These are phyloP conservation scores for Avena insularis DNA, from an alignment of 176 grass and related monocot species.

Conservation along the genomic window DNA sequence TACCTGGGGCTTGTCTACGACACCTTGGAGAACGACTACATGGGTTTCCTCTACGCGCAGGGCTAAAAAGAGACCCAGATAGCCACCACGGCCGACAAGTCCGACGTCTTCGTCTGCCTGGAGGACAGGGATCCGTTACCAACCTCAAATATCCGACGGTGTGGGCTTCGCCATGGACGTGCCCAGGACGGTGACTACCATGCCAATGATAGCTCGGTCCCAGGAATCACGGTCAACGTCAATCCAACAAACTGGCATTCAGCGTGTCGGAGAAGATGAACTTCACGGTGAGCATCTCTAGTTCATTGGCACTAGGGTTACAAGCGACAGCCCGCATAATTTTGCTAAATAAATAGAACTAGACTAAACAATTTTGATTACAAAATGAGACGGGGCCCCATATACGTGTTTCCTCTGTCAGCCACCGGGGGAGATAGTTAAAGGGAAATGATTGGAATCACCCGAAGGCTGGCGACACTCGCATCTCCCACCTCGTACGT, in stretches of 20 bases:
- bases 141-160: conserved; percentile 53
- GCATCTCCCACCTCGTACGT: too few species aligned
- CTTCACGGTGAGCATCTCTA: conserved; percentile 36
- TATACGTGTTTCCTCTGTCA: too few species aligned
- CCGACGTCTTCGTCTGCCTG: background rate
- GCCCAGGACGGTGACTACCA: background rate
- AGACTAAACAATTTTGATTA: too few species aligned
- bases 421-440: too few species aligned
- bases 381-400: too few species aligned
- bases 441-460: too few species aligned
- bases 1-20: conserved; percentile 52
- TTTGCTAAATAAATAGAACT: too few species aligned
- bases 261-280: background rate
- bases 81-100: background rate
- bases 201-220: background rate
- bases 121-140: background rate
- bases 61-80: conserved; percentile 32
- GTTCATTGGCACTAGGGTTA: background rate
- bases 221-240: conserved; percentile 3
- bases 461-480: too few species aligned
- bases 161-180: background rate
- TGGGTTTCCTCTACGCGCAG: conserved; percentile 46
- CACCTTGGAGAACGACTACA: conserved; percentile 24
- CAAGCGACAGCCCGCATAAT: too few species aligned
- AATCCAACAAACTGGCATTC: conserved; percentile 12